These are phyloP conservation scores for Spongospora subterranea DNA, from an alignment of 208 protist genomes.

Conservation along the genomic window DNA sequence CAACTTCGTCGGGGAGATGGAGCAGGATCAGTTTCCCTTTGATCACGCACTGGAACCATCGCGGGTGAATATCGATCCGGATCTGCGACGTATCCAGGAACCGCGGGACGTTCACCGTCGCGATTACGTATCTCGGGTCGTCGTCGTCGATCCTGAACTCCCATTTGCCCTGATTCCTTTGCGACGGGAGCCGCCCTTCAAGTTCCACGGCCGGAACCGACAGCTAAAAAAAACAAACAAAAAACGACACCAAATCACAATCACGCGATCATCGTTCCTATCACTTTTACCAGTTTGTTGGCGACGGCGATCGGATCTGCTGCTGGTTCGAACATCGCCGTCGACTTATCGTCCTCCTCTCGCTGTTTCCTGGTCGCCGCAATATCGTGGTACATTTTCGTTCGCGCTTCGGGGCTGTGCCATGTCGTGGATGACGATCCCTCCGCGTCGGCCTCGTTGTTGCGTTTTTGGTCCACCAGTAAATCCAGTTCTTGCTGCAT, in stretches of 20 bases:
- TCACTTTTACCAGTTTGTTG: constrained; percentile 77
- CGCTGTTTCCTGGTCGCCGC: neutral
- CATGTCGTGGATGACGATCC: neutral
- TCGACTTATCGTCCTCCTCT: neutral
- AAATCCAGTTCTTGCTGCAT: constrained; percentile 58
- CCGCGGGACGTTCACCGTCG: constrained; percentile 85
- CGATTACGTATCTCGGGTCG: constrained; percentile 73
- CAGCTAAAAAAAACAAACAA: neutral
- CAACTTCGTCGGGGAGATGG: constrained; percentile 82
- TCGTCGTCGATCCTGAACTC: constrained; percentile 72
- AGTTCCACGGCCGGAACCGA: constrained; percentile 72
- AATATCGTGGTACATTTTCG: constrained; percentile 41
- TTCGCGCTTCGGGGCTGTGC: neutral
- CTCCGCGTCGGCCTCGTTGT: neutral
- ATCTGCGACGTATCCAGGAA: constrained; percentile 90
- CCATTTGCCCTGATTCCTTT: constrained; percentile 78
- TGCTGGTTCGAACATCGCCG: neutral
- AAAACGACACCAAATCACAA: neutral
- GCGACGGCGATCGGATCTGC: neutral
- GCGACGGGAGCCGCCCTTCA: constrained; percentile 80
- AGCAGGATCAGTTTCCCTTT: constrained; percentile 91
- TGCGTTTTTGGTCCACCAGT: neutral
- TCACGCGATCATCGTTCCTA: constrained; percentile 65
- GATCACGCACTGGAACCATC: constrained; percentile 84
- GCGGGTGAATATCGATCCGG: constrained; percentile 86